phyloP scores from a whole-genome alignment of 2,329 filamentous ascomycete genomes.

The Parascedosporium putredinis region DNA sequence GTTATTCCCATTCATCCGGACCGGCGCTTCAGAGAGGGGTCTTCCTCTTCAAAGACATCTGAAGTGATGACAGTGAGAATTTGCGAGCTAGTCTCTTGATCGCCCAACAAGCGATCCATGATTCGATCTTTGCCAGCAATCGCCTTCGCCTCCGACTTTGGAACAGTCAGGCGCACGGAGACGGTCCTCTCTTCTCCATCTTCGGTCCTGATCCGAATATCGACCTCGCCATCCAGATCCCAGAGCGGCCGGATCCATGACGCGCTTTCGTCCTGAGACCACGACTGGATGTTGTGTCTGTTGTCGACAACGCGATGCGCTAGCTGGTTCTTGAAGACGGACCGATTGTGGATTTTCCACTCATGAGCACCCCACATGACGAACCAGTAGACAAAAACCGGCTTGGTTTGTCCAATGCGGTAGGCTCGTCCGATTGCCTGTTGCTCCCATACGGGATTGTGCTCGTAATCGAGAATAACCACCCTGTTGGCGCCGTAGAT shows the following conservation, averaged over 20 bases:
- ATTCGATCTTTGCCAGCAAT: conserved; percentile 52
- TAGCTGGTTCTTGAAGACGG: conserved; percentile 75
- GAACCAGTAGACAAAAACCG: conserved; percentile 78
- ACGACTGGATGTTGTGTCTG: conserved; percentile 57
- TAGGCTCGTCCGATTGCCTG: conserved; percentile 83
- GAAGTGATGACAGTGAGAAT: conserved; percentile 53
- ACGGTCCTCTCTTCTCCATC: not conserved
- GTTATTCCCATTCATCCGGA: too few species aligned
- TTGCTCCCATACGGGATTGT: conserved; percentile 71
- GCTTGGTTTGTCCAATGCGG: conserved; percentile 70
- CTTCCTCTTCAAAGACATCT: conserved; percentile 58
- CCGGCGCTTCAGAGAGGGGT: conserved; percentile 20
- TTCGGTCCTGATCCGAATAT: too few species aligned
- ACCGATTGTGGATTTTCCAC: conserved; percentile 58
- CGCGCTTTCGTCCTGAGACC: conserved; percentile 40
- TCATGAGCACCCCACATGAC: conserved; percentile 72
- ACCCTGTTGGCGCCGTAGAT: conserved; percentile 77
- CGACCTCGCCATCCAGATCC: conserved; percentile 24
- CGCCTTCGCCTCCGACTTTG: conserved; percentile 15
- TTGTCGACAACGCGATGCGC: conserved; percentile 74
- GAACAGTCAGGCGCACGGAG: conserved; percentile 26
- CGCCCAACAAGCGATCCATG: conserved; percentile 37
- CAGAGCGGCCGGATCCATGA: conserved; percentile 1
- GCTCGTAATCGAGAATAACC: conserved; percentile 74
- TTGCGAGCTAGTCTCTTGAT: conserved; percentile 21